These are phyloP conservation scores for Gymnopus androsaceus DNA, from an alignment of 1,284 basidiomycete genomes.

Conservation along the genomic window DNA sequence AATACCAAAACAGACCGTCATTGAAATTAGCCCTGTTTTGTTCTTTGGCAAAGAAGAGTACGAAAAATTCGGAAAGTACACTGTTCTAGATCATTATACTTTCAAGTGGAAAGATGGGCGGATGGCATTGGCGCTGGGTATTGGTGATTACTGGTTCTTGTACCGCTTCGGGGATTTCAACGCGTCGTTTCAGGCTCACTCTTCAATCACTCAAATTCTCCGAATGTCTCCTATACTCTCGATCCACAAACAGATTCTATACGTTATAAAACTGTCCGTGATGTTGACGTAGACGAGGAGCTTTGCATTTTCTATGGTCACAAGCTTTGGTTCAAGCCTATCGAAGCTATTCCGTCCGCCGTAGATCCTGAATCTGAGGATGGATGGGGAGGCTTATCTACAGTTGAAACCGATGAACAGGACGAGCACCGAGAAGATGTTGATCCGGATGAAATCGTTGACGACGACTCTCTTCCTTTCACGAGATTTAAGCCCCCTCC, in stretches of 20 bases:
- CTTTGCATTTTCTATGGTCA: constrained; percentile 80
- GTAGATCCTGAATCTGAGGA: constrained; percentile 31
- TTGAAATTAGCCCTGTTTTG: constrained; percentile 89
- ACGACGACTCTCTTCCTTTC: constrained; percentile 65
- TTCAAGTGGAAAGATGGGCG: constrained; percentile 81
- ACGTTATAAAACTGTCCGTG: constrained; percentile 59
- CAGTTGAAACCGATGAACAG: constrained; percentile 29
- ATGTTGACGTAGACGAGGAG: constrained; percentile 66
- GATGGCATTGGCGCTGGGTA: constrained; percentile 86
- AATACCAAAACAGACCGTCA: constrained; percentile 64
- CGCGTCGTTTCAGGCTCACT: constrained; percentile 58
- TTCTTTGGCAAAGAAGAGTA: constrained; percentile 78
- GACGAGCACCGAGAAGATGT: constrained; percentile 26
- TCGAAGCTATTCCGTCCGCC: constrained; percentile 24
- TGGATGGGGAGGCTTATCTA: constrained; percentile 48
- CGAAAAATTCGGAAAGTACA: constrained; percentile 65
- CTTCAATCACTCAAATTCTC: constrained; percentile 75
- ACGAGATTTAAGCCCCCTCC: constrained; percentile 55
- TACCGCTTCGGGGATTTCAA: neutral
- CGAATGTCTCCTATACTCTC: constrained; percentile 73
- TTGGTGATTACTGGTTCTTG: constrained; percentile 51
- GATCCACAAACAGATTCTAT: constrained; percentile 62
- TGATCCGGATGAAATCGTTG: constrained; percentile 46
- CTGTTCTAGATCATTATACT: constrained; percentile 81
- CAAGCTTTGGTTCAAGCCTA: constrained; percentile 62